Evolutionary conservation across 345 rosid species (phyloP).

Genomic region (Eutrema heterophyllum): DNA sequence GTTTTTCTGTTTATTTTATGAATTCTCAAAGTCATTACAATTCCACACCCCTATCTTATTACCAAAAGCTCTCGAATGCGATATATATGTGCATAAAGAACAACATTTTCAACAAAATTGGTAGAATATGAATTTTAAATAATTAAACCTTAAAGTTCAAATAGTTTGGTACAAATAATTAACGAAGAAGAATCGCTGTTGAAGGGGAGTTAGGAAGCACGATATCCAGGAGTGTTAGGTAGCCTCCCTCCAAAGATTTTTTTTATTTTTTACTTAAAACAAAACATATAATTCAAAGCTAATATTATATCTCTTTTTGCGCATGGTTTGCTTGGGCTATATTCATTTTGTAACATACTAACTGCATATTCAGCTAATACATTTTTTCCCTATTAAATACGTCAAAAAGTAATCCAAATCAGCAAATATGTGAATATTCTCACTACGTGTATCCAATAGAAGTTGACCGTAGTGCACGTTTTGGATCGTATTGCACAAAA

Average conservation of each 20-base stretch:
- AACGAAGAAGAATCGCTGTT: constrained; percentile 17
- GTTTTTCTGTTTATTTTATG: neutral
- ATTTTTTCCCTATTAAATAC: neutral
- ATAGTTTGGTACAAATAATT: constrained; percentile 23
- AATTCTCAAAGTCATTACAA: constrained; percentile 1
- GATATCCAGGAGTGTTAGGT: constrained; percentile 30
- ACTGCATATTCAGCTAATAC: neutral
- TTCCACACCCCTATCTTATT: neutral
- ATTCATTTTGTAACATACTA: neutral
- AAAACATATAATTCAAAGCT: constrained; percentile 10
- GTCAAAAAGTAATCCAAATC: neutral
- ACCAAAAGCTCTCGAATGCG: constrained; percentile 8
- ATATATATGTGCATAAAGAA: neutral
- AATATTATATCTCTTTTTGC: neutral
- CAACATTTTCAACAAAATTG: constrained; percentile 11
- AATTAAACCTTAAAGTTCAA: constrained; percentile 16
- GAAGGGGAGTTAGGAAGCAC: constrained; percentile 32
- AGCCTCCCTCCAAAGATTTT: constrained; percentile 27
- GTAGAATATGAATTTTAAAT: constrained; percentile 2
- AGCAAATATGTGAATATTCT: neutral
- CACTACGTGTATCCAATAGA: neutral
- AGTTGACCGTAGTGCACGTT: constrained; percentile 1
- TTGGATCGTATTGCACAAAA: neutral
- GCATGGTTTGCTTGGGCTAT: neutral
- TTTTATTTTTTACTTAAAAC: neutral